Evolutionary conservation across 495 filamentous ascomycete genomes (phyloP).

Genomic region (Astrothelium macrocarpum): DNA sequence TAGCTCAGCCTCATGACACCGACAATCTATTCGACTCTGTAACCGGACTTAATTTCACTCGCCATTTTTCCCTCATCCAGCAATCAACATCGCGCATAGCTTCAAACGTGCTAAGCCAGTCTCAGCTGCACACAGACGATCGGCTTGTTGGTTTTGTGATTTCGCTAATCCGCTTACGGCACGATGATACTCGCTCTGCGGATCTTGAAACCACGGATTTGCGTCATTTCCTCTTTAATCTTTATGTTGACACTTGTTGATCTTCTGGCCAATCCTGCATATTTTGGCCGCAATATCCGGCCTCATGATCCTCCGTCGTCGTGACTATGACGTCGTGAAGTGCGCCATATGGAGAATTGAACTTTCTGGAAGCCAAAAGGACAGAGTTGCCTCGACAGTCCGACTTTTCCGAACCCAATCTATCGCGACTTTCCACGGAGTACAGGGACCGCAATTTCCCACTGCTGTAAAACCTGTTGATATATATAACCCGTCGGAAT

Average conservation of each 20-base stretch:
- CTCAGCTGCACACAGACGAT: slow-evolving; percentile 1
- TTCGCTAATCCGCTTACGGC: not conserved
- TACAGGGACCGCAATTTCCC: no score
- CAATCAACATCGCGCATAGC: slow-evolving; percentile 6
- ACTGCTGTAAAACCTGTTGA: no score
- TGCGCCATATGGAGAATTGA: not conserved
- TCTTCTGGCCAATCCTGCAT: not conserved
- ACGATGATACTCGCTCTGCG: not conserved
- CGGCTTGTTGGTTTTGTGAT: not conserved
- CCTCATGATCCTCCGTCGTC: not conserved
- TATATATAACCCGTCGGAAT: no score
- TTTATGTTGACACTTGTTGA: not conserved
- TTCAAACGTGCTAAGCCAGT: not conserved
- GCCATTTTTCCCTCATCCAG: not conserved
- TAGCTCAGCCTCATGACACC: not conserved
- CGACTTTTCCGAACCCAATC: no score
- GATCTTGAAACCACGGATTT: slow-evolving; percentile 1
- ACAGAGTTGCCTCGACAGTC: no score
- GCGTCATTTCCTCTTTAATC: not conserved
- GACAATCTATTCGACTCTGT: slow-evolving; percentile 1
- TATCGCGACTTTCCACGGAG: no score
- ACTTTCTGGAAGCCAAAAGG: no score
- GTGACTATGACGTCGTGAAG: not conserved
- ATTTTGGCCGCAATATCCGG: not conserved
- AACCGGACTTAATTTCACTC: not conserved